Evolutionary conservation across 1,284 basidiomycete species (phyloP), one percentile per base, ranked within the genome.

Genomic region (Leccinum griseonigrum): DNA sequence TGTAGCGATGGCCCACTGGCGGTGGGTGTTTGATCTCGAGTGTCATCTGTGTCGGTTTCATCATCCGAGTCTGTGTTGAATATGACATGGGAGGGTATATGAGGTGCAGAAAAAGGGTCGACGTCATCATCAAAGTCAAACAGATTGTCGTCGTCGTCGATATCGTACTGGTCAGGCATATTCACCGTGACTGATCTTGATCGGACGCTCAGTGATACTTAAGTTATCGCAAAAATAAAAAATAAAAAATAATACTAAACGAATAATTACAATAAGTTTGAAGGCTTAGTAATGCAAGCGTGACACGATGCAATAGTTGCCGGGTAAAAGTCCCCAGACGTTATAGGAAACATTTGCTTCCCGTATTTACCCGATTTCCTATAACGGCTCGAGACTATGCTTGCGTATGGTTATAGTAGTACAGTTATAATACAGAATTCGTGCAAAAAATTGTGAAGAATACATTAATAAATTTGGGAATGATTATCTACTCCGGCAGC

Each of bases 311-410:
- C 51, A 31, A 32, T 7, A 9, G 40, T 26, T 31, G 40, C 59
- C 34, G 3, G 59, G 54, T 51, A 56, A 60, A 56, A 22, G 48
- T 60, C 48, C 38, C 54, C 54, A 60, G 58, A 60, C n/a, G 31
- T 51, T 59, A 51, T 46, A 57, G 53, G 50, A 26, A 57, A 32
- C 43, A 26, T 57, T n/a, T 48, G 57, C 57, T n/a, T 57, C 22
- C 22, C 22, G 22, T 26, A 26, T 26, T 26, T 26, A 26, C 22
- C 22, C 22, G 22, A 26, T 7, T 50, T 52, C 50, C 50, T 52
- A 29, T 52, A 52, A 52, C 16, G 28, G 50, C 3, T 52, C 14
- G 22, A 26, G 22, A 26, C 22, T 26, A 26, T 22, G 22, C n/a
- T n/a, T n/a, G n/a, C n/a, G n/a, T n/a, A n/a, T n/a, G n/a, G n/a